These are phyloP conservation scores for Fusarium sp. DNA, from an alignment of 2,329 filamentous ascomycete genomes.

Conservation along the genomic window DNA sequence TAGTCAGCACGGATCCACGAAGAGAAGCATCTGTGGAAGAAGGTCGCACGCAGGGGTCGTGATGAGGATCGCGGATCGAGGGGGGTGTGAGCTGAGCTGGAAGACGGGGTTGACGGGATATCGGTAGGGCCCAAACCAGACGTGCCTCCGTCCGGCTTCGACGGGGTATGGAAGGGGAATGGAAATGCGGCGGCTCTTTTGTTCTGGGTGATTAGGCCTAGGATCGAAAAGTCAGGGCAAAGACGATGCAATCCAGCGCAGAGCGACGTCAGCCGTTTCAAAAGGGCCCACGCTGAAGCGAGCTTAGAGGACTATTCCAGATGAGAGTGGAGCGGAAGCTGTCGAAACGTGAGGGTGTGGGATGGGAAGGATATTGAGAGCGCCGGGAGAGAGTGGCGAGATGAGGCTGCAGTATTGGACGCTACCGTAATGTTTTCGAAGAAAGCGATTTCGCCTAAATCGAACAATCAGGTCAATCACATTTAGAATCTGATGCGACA, in stretches of 20 bases:
- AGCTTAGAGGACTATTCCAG: constrained; percentile 18
- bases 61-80: constrained; percentile 37
- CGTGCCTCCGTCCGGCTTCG: constrained; percentile 38
- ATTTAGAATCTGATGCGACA: constrained; percentile 41
- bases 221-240: constrained; percentile 44
- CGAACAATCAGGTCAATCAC: constrained; percentile 32
- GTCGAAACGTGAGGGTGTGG: constrained; percentile 33
- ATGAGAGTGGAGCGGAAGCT: constrained; percentile 31
- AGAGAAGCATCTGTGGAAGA: constrained; percentile 41
- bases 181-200: constrained; percentile 48
- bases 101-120: constrained; percentile 31
- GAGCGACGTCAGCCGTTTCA: constrained; percentile 42
- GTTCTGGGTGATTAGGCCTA: constrained; percentile 44
- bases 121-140: constrained; percentile 33
- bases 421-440: constrained; percentile 27
- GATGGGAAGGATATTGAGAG: constrained; percentile 34
- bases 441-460: constrained; percentile 39
- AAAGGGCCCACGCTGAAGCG: constrained; percentile 37
- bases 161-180: constrained; percentile 45
- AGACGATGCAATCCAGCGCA: constrained; percentile 14
- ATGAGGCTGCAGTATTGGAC: constrained; percentile 34
- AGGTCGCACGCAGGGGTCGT: constrained; percentile 40
- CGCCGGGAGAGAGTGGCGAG: constrained; percentile 42
- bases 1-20: constrained; percentile 45
- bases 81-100: constrained; percentile 44